Evolutionary conservation across 192 early-diverging fungal species (phyloP).

Genomic region (Allomyces macrogynus): DNA sequence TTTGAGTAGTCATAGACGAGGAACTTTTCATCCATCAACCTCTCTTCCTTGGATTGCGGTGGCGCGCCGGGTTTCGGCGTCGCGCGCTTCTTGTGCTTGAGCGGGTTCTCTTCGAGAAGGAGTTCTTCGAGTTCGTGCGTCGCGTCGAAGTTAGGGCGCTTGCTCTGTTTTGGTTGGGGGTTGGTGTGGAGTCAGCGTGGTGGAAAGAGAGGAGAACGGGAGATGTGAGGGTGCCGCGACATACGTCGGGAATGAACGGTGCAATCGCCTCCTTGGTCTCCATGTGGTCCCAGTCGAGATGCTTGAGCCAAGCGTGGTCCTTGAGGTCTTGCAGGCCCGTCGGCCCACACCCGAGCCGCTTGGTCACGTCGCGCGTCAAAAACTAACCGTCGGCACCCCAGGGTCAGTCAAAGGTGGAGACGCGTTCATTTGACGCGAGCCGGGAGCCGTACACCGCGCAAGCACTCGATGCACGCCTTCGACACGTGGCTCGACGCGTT

Average conservation of each 20-base stretch:
- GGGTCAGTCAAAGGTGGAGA: neutral
- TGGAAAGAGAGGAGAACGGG: neutral
- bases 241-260: constrained; percentile 29
- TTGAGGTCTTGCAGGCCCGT: constrained; percentile 44
- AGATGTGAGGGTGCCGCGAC: neutral
- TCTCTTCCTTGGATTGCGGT: constrained; percentile 4
- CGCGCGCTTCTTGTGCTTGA: constrained; percentile 8
- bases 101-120: constrained; percentile 45
- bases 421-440: too few relatives aligned
- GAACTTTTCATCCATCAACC: constrained; percentile 6
- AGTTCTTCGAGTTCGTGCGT: constrained; percentile 54
- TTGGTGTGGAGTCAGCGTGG: neutral
- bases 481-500: constrained; percentile 14
- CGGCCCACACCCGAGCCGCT: constrained; percentile 59
- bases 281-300: constrained; percentile 26
- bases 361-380: constrained; percentile 45
- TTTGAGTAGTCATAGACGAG: constrained; percentile 6
- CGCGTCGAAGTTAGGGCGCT: constrained; percentile 51
- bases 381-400: constrained; percentile 38
- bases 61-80: constrained; percentile 7
- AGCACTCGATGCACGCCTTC: neutral
- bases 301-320: constrained; percentile 25
- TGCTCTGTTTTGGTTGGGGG: constrained; percentile 9
- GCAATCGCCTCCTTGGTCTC: constrained; percentile 16
- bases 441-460: neutral